Base-by-base conservation (phyloP, 805 yeast genomes). In the Scheffersomyces stipitis region DNA sequence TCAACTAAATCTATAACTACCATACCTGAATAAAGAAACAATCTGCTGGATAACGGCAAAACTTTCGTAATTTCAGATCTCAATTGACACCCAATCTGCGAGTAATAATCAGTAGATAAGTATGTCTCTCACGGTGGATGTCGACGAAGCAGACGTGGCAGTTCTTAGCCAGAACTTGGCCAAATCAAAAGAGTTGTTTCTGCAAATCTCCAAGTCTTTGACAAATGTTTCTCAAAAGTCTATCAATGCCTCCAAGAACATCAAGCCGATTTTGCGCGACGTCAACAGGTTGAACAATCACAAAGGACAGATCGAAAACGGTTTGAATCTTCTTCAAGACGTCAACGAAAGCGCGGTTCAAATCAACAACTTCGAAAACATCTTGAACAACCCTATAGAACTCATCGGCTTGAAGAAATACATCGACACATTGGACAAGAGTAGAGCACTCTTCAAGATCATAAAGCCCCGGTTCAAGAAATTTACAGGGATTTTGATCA, bases 91-190 rank as follows among this genome's bases (percentile, higher is more conserved):
- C n/a, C n/a, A n/a, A n/a, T n/a, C n/a, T n/a, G n/a, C n/a, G n/a
- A n/a, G n/a, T n/a, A n/a, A n/a, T n/a, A n/a, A n/a, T n/a, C n/a
- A n/a, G n/a, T n/a, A n/a, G n/a, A n/a, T n/a, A n/a, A n/a, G n/a
- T n/a, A 45, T 45, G 49, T 36, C 43, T 7, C 40, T 41, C 30
- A 38, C 36, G 28, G 60, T 79, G 18, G 90, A 83, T 50, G 66
- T 80, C 2, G 90, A 85, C 51, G 91, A 83, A 55, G 89, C 90
- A 2, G 96, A 88, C 48, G 81, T 87, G 23, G 81, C 87, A 2
- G 89, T 89, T 4, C 71, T 89, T 22, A 84, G 86, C 35, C 93
- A 85, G 51, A 81, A 84, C 36, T 68, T 90, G 23, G 60, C 70
- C 33, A 74, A 78, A 36, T 76, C 87, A 3, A 73, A 75, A 27